These are phyloP conservation scores for Daldinia bambusicola DNA, from an alignment of 495 filamentous ascomycete genomes.

Conservation along the genomic window DNA sequence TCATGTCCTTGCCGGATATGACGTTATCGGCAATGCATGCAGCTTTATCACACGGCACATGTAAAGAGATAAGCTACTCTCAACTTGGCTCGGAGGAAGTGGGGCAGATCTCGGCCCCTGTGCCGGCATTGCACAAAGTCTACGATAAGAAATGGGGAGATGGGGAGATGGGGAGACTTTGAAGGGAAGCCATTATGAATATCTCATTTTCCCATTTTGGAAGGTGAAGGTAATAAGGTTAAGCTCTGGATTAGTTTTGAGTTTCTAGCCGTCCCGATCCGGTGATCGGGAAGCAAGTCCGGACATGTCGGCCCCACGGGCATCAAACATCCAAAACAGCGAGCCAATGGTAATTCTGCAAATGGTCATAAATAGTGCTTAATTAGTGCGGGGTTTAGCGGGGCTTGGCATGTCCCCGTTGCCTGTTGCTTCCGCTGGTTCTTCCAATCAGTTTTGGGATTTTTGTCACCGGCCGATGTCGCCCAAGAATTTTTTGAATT, in stretches of 20 bases:
- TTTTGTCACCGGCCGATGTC: constrained; percentile 40
- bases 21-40: constrained; percentile 1
- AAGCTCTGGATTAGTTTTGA: constrained; percentile 20
- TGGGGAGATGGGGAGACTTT: too few relatives aligned
- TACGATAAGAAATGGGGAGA: constrained; percentile 1
- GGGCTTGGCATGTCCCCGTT: constrained; percentile 4
- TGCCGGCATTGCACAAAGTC: neutral
- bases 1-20: constrained; percentile 30
- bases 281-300: constrained; percentile 2
- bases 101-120: constrained; percentile 3
- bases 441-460: constrained; percentile 35
- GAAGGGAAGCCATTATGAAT: too few relatives aligned
- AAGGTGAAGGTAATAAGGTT: constrained; percentile 18
- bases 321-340: neutral
- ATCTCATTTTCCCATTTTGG: too few relatives aligned
- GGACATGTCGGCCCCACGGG: constrained; percentile 14
- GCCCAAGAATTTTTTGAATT: constrained; percentile 23
- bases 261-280: constrained; percentile 1
- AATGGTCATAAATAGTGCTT: constrained; percentile 24
- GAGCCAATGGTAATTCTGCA: constrained; percentile 28
- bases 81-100: neutral
- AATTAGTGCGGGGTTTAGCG: constrained; percentile 38
- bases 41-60: neutral
- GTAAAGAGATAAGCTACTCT: constrained; percentile 1
- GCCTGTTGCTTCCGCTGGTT: neutral